Evolutionary conservation across 1,284 basidiomycete genomes (phyloP).

Genomic region (Apiotrichum sp.): DNA sequence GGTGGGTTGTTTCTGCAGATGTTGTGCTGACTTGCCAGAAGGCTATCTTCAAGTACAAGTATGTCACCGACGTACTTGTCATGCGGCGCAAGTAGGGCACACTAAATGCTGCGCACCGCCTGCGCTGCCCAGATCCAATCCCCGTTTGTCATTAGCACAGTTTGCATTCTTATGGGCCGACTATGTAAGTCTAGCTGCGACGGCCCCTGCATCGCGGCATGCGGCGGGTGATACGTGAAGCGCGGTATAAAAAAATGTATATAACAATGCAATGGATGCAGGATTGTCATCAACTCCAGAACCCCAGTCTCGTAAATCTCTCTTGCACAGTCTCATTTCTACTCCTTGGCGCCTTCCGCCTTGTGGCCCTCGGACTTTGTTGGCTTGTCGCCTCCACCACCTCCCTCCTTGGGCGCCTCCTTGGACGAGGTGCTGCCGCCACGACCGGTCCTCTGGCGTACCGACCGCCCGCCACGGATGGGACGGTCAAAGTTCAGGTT

Average conservation of each 20-base stretch:
- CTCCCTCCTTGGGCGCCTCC: constrained; percentile 10
- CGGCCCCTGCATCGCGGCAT: too few relatives aligned
- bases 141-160: neutral
- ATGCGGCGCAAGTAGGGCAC: constrained; percentile 20
- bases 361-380: constrained; percentile 3
- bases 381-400: constrained; percentile 6
- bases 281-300: neutral
- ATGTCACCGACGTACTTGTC: constrained; percentile 34
- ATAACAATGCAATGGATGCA: constrained; percentile 12
- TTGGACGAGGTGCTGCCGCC: constrained; percentile 22
- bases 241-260: constrained; percentile 6
- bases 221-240: constrained; percentile 1
- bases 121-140: too few relatives aligned
- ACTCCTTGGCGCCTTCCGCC: constrained; percentile 11
- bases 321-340: neutral
- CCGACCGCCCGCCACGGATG: constrained; percentile 44
- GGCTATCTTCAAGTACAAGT: constrained; percentile 33
- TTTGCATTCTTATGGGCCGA: too few relatives aligned
- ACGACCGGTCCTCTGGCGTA: constrained; percentile 46
- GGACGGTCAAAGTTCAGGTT: constrained; percentile 18
- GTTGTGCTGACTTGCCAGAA: constrained; percentile 16
- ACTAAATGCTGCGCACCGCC: neutral
- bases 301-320: too few relatives aligned
- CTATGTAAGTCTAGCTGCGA: too few relatives aligned
- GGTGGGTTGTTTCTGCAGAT: constrained; percentile 15